phyloP scores from a whole-genome alignment of 1,284 basidiomycete species.

The Cryptococcus floricola region DNA sequence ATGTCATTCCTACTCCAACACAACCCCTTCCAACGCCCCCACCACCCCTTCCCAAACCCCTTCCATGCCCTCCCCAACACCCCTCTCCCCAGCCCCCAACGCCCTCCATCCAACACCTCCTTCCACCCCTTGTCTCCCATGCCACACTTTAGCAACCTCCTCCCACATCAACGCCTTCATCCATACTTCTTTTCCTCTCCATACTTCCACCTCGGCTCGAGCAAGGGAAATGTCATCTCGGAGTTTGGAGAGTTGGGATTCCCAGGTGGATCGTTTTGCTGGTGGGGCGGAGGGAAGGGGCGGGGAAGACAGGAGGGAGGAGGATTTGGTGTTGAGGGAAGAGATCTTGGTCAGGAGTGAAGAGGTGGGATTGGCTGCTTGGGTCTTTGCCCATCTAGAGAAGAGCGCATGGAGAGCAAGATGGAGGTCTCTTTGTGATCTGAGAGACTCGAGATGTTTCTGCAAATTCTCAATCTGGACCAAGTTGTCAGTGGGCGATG shows the following conservation, averaged over 20 bases:
- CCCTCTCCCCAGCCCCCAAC: slow-evolving; percentile 67
- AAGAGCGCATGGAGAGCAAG: slow-evolving; percentile 78
- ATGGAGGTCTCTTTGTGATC: slow-evolving; percentile 83
- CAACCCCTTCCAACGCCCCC: slow-evolving; percentile 72
- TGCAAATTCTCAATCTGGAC: slow-evolving; percentile 16
- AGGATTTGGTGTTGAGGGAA: slow-evolving; percentile 66
- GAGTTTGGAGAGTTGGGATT: slow-evolving; percentile 73
- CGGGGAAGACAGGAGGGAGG: slow-evolving; percentile 61
- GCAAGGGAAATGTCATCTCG: slow-evolving; percentile 45
- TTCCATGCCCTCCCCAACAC: slow-evolving; percentile 60
- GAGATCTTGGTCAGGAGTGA: slow-evolving; percentile 80
- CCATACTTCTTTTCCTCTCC: slow-evolving; percentile 71
- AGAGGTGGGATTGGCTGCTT: slow-evolving; percentile 80
- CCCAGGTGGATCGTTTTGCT: slow-evolving; percentile 55
- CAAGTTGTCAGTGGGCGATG: neutral
- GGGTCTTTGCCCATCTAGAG: slow-evolving; percentile 63
- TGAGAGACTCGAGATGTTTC: slow-evolving; percentile 37
- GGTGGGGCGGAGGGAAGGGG: slow-evolving; percentile 53
- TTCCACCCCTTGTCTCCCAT: slow-evolving; percentile 78
- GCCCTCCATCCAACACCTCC: slow-evolving; percentile 67
- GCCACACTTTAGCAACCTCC: slow-evolving; percentile 77
- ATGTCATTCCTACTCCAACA: slow-evolving; percentile 60
- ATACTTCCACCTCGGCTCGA: slow-evolving; percentile 56
- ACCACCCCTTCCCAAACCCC: slow-evolving; percentile 69
- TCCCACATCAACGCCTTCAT: slow-evolving; percentile 88